Conservation (phyloP, 257 asterid species). For the Solanum etuberosum region DNA sequence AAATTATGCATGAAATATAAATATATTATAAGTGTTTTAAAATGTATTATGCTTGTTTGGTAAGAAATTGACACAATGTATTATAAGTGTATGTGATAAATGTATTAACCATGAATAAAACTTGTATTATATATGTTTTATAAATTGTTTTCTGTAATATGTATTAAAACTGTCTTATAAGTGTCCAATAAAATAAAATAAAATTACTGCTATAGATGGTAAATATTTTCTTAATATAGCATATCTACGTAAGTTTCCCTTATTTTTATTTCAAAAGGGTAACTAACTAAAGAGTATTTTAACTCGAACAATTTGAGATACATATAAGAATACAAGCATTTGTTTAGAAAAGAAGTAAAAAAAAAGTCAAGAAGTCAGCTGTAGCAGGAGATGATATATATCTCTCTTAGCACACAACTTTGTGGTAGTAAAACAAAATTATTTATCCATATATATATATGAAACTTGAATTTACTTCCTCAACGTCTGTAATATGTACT, state of each 20-base stretch:
- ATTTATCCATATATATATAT: neutral
- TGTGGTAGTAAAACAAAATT: neutral
- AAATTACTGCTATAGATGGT: neutral
- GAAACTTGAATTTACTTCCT: constrained; percentile 10
- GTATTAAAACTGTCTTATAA: too few species aligned
- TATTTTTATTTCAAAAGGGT: neutral
- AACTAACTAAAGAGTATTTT: neutral
- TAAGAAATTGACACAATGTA: too few species aligned
- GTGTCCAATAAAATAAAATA: neutral
- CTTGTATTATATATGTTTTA: too few species aligned
- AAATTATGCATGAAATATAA: neutral
- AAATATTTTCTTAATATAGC: neutral
- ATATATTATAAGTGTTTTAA: too few species aligned
- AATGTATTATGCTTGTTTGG: too few species aligned
- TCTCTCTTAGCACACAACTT: neutral
- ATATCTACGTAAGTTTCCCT: neutral
- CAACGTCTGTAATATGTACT: constrained; percentile 25
- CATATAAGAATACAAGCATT: neutral
- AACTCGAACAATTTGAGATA: neutral
- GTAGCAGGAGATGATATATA: too few species aligned
- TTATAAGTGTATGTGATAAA: neutral
- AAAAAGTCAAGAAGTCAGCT: neutral
- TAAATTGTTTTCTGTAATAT: too few species aligned
- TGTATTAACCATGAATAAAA: neutral
- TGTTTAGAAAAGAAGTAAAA: neutral